Percentiles rank a stretch among this genome's conserved stretches.
Evolutionary conservation across 2,329 filamentous ascomycete genomes (phyloP).

Genomic region (Trichoderma sp.): DNA sequence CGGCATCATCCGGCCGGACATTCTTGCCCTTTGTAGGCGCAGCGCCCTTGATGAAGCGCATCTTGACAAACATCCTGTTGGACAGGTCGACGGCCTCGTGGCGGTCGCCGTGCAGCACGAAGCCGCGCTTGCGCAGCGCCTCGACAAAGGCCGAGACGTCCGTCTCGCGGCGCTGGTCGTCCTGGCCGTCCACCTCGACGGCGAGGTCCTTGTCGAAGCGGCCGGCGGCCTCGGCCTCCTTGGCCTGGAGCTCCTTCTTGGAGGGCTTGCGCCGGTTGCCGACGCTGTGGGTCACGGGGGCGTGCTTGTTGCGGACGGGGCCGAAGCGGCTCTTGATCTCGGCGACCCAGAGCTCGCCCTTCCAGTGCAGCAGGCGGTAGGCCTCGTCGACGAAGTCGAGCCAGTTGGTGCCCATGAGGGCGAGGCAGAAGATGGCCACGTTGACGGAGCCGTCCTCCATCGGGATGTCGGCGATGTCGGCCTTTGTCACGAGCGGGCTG

Average conservation of each 20-base stretch:
- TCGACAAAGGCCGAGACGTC: conserved; percentile 87
- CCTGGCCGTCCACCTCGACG: conserved; percentile 70
- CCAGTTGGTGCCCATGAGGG: conserved; percentile 99
- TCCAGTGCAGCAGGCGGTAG: conserved; percentile 86
- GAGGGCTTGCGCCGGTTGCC: conserved; percentile 54
- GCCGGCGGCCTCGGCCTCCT: conserved; percentile 52
- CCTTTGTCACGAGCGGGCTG: conserved; percentile 75
- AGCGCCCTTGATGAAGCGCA: conserved; percentile 89
- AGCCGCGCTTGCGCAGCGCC: conserved; percentile 77
- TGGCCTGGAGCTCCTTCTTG: conserved; percentile 53
- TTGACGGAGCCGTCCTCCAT: conserved; percentile 75
- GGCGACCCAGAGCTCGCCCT: conserved; percentile 94
- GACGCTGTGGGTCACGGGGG: conserved; percentile 67
- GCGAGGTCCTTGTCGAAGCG: conserved; percentile 61
- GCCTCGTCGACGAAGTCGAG: conserved; percentile 95
- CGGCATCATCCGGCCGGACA: conserved; percentile 53
- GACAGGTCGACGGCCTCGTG: conserved; percentile 70
- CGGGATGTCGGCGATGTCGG: conserved; percentile 85
- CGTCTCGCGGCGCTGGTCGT: conserved; percentile 69
- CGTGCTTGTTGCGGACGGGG: conserved; percentile 44
- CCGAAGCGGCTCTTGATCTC: conserved; percentile 93
- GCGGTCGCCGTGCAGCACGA: conserved; percentile 72
- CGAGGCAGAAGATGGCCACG: conserved; percentile 91
- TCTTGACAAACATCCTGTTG: conserved; percentile 98
- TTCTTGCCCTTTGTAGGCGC: conserved; percentile 76